A percentile compares a stretch with the other conserved stretches of the same genome.
Evolutionary conservation across 805 yeast genomes (phyloP).

Genomic region (Teunomyces pallodes): DNA sequence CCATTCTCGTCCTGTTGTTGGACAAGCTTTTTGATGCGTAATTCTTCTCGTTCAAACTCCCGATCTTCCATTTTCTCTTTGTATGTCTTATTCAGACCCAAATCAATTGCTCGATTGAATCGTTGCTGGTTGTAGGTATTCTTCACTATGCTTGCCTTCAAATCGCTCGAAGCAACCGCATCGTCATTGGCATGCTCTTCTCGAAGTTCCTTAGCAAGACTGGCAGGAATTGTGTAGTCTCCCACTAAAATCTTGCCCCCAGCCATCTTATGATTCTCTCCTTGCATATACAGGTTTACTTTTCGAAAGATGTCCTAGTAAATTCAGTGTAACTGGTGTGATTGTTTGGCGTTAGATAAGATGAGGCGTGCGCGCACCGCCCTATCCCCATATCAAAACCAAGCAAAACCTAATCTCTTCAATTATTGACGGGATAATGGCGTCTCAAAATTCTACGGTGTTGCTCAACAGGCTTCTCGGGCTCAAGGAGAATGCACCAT

Average conservation of each 20-base stretch:
- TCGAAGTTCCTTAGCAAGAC: conserved; percentile 24
- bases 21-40: conserved; percentile 21
- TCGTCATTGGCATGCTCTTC: conserved; percentile 21
- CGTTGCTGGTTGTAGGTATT: conserved; percentile 30
- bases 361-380: conserved; percentile 3
- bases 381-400: not conserved
- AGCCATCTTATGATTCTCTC: not conserved
- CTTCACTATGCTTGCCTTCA: conserved; percentile 15
- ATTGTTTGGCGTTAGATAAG: not conserved
- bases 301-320: not conserved
- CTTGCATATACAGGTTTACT: not conserved
- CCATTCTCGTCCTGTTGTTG: conserved; percentile 16
- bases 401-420: not conserved
- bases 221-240: conserved; percentile 29
- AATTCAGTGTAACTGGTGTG: not conserved
- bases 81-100: conserved; percentile 29
- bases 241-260: conserved; percentile 20
- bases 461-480: conserved; percentile 65
- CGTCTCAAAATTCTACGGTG: conserved; percentile 40
- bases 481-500: conserved; percentile 72
- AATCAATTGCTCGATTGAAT: conserved; percentile 22
- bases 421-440: conserved; percentile 18
- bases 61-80: conserved; percentile 42
- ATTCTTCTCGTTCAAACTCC: conserved; percentile 39
- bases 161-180: conserved; percentile 10